phyloP scores from a whole-genome alignment of 2,329 filamentous ascomycete genomes.

The Colletotrichum falcatum region DNA sequence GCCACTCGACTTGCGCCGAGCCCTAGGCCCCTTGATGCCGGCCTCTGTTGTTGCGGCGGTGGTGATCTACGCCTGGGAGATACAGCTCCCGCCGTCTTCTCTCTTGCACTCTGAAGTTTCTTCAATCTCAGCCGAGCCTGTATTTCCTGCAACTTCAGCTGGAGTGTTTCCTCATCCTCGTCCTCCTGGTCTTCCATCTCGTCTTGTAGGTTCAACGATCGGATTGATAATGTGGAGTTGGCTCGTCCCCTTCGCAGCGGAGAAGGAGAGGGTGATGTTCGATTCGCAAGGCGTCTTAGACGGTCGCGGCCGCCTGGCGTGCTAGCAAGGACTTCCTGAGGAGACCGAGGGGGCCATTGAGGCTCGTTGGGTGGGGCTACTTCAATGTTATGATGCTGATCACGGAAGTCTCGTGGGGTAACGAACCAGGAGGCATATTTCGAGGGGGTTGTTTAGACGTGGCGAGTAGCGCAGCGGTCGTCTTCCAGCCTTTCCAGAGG shows the following conservation, averaged over 20 bases:
- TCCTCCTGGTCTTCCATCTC: slow-evolving; percentile 61
- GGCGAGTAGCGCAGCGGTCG: slow-evolving; percentile 12
- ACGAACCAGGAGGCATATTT: slow-evolving; percentile 43
- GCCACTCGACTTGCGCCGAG: slow-evolving; percentile 41
- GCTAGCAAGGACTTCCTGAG: slow-evolving; percentile 71
- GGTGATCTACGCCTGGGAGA: slow-evolving; percentile 27
- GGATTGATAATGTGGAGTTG: slow-evolving; percentile 46
- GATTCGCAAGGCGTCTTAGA: slow-evolving; percentile 75
- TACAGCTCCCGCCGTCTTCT: slow-evolving; percentile 47
- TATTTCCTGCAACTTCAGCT: slow-evolving; percentile 88
- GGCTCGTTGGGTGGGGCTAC: slow-evolving; percentile 53
- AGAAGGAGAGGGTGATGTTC: slow-evolving; percentile 76
- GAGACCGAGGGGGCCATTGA: slow-evolving; percentile 76
- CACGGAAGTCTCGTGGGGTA: not conserved
- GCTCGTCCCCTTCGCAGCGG: slow-evolving; percentile 65
- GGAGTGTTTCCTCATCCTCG: slow-evolving; percentile 89
- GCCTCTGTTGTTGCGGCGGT: slow-evolving; percentile 36
- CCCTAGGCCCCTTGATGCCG: slow-evolving; percentile 46
- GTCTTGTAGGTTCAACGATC: slow-evolving; percentile 41
- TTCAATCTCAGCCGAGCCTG: slow-evolving; percentile 90
- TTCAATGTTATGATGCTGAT: slow-evolving; percentile 22
- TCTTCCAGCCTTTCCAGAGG: slow-evolving; percentile 15
- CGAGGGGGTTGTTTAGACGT: slow-evolving; percentile 9
- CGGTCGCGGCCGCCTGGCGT: slow-evolving; percentile 84
- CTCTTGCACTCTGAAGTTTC: slow-evolving; percentile 78